Conservation (phyloP, 306 rosid species). For the Vachellia pachyceras region DNA sequence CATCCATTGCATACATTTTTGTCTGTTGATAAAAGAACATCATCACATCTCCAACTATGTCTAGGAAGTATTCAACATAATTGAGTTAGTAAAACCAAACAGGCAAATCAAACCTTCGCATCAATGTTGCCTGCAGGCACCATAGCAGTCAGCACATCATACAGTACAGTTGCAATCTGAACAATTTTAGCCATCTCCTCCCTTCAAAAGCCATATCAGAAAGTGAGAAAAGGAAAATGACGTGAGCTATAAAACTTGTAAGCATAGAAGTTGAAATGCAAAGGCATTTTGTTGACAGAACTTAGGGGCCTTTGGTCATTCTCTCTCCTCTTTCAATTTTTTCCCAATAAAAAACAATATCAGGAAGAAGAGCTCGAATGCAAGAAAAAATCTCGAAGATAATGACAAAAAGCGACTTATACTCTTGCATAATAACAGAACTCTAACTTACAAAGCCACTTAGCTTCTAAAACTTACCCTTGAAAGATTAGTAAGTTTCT, state of each 20-base stretch:
- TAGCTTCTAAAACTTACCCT: background rate
- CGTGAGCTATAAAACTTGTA: background rate
- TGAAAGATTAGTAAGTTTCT: background rate
- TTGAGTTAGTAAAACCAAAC: background rate
- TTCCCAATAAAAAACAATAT: background rate
- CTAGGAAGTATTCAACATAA: slow-evolving; percentile 17
- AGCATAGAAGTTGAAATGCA: slow-evolving; percentile 26
- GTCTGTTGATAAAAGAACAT: slow-evolving; percentile 53
- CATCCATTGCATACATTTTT: slow-evolving; percentile 53
- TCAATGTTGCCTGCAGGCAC: slow-evolving; percentile 42
- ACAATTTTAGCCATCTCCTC: slow-evolving; percentile 72
- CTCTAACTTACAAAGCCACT: background rate
- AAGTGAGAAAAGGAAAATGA: background rate
- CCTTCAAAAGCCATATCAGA: slow-evolving; percentile 43
- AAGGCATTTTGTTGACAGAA: background rate
- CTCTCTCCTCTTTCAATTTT: background rate
- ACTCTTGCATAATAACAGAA: background rate
- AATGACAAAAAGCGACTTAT: background rate
- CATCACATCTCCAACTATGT: slow-evolving; percentile 15
- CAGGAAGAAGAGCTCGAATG: background rate
- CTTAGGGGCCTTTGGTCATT: background rate
- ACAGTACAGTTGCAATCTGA: slow-evolving; percentile 70
- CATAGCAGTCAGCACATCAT: slow-evolving; percentile 60
- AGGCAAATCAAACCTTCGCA: slow-evolving; percentile 44
- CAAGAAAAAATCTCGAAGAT: background rate